Base-by-base conservation (phyloP, 495 filamentous ascomycete species). In the Beverwykella pulmonaria region DNA sequence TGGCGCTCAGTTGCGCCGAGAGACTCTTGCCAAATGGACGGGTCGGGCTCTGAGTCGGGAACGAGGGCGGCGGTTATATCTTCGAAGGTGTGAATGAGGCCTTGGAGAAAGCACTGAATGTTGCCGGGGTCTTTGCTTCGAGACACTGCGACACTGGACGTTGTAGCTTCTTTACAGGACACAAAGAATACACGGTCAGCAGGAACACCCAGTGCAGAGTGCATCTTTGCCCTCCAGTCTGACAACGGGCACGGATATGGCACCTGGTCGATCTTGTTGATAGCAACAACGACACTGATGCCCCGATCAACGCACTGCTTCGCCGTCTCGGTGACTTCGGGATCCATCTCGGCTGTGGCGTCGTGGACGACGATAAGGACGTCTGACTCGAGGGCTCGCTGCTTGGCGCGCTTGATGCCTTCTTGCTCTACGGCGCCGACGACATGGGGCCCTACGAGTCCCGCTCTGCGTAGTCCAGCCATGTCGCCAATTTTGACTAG, bases 1-100 rank as follows among this genome's bases (percentile, higher is more conserved):
- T 98, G 94, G 56, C 94, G 88, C 77, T 93, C 91, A 1, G 91
- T 94, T 25, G 96, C 92, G 22, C 92, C 92, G 12, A 97, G 83
- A 10, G 93, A 90, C 65, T 96, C 90, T 77, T 93, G 85, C 82
- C 89, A 88, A 63, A 84, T 79, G n/a, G 82, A 84, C 34, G 73
- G 68, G 68, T 85, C 80, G 20, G 67, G 48, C 4, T 48, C 74
- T 17, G 76, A 65, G 12, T 79, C 74, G 1, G 72, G 74, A 26
- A 65, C 55, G 3, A 83, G 57, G 1, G 87, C 82, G 27, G 85
- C 79, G 8, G 93, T 96, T 77, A 97, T 90, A 41, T 80, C 75
- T 53, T 83, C 74, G 73, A 97, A 97, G 30, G 87, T 84, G 41
- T 78, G 61, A 22, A 87, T 84, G 12, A 98, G 79, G 19, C 82